Evolutionary conservation across 2,329 filamentous ascomycete genomes (phyloP), one percentile per base, ranked within the genome.

Genomic region (Colletotrichum falcatum): DNA sequence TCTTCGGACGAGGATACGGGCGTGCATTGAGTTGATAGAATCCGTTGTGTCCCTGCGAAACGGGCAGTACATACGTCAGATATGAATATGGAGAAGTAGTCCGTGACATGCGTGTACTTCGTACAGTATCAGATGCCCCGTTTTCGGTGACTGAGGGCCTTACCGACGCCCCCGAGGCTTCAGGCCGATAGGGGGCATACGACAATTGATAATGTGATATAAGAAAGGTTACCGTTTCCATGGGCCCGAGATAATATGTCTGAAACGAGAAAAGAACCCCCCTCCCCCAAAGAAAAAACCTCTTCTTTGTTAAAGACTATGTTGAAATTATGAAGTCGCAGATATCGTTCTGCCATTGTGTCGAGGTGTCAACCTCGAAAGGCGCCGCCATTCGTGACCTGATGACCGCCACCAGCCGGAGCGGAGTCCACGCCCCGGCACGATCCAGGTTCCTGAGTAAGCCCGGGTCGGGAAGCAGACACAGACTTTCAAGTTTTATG

Each of bases 391-490:
- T 46, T 44, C 39, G 67, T 2, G 0, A 12, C 51, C 67, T 66
- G 49, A n/a, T n/a, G n/a, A n/a, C 67, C 42, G 67, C 0, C 30
- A 3, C 35, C 63, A 58, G 6, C 51, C 56, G 44, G 11, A 3
- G 20, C 18, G 18, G 51, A 61, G 28, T 26, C 67, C 67, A 62
- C 56, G 33, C 5, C 28, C 56, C 49, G 49, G 44, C 18, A 37
- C 63, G 56, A 70, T 51, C 66, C 67, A 62, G 56, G 55, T 51
- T 58, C 67, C 54, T 70, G 67, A 62, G 66, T 70, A 66, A 70
- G 66, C 66, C 66, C 42, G 11, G 39, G 44, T 18, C n/a, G 42
- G 66, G 49, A 55, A 44, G 33, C 26, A 54, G 28, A 54, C 16
- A 35, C 7, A 58, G n/a, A 33, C 49, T 55, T 35, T 1, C n/a